Base-by-base conservation (phyloP, 805 yeast genomes). In the Candida insectorum region DNA sequence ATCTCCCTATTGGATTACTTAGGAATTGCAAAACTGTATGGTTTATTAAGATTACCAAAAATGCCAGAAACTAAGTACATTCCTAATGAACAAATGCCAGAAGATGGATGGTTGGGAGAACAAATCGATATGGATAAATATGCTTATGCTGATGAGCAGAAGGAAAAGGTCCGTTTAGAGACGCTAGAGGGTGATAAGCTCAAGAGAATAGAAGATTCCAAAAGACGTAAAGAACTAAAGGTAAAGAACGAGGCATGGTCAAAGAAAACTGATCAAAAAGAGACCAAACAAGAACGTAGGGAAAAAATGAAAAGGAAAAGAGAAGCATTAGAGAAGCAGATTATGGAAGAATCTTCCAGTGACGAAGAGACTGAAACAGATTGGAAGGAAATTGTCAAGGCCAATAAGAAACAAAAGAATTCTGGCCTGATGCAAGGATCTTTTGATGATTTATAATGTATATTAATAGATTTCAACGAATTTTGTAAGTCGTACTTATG, bases 1-100 rank as follows among this genome's bases (percentile, higher is more conserved):
- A 47, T 85, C 16, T 73, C 73, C 31, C 59, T 77, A 6, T 59
- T 93, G 35, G 94, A 91, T 53, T 83, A 83, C 46, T 53, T 79
- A 16, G 83, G 81, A 0, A 43, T 84, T 6, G 95, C 93, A 1
- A 72, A 67, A 43, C 69, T 85, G 64, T 88, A 84, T 56, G 95
- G 96, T 1, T 58, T 93, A 2, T 58, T 85, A 26, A 70, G 96
- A 45, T 60, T 91, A 38, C 99, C 99, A 6, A 77, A 80, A 46
- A 93, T 94, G 97, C 98, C 98, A 0, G 99, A 93, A 52, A 72
- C 80, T 15, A 65, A 63, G 34, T 65, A 71, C 45, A 62, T 79
- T 2, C 51, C 68, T 19, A 51, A 60, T 24, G 75, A 69, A 2
- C 44, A 57, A 9, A 60, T 79, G 48, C 85, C 88, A 0, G 75